These are phyloP conservation scores for Lasiodiplodia sp. DNA, from an alignment of 2,329 filamentous ascomycete genomes.

Conservation along the genomic window DNA sequence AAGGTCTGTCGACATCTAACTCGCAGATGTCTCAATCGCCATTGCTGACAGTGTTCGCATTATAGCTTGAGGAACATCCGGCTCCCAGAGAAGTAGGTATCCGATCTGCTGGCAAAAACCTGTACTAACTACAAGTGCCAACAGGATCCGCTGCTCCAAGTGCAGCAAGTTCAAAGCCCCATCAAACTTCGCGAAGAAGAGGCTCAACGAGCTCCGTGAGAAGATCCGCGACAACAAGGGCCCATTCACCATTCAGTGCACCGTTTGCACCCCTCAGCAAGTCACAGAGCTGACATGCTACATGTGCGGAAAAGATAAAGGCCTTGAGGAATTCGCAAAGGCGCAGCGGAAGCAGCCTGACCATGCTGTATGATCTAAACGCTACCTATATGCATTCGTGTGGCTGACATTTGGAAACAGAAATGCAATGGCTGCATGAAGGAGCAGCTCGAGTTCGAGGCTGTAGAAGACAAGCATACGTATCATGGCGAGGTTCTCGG, in stretches of 20 bases:
- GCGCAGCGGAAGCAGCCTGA: conserved; percentile 55
- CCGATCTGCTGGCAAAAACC: too few relatives aligned
- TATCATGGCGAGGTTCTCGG: conserved; percentile 27
- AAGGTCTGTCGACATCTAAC: background rate
- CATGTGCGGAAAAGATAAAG: conserved; percentile 56
- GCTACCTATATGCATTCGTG: background rate
- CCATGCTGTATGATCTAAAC: conserved; percentile 49
- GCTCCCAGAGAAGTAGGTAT: conserved; percentile 27
- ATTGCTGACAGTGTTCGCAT: background rate
- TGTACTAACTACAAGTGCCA: background rate
- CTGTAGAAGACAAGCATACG: background rate
- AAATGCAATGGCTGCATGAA: conserved; percentile 44
- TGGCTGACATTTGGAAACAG: conserved; percentile 30
- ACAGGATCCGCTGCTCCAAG: conserved; percentile 56
- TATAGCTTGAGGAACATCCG: conserved; percentile 1
- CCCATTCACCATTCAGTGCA: conserved; percentile 47
- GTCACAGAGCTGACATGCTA: conserved; percentile 57
- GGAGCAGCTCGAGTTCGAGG: conserved; percentile 33
- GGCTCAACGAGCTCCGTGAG: conserved; percentile 47
- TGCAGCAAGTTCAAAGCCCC: conserved; percentile 53
- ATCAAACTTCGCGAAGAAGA: conserved; percentile 55
- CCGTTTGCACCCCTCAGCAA: conserved; percentile 52
- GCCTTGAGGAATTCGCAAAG: conserved; percentile 59
- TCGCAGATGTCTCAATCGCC: too few relatives aligned
- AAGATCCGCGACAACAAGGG: conserved; percentile 31